Evolutionary conservation across 768 basidiomycete species (phyloP).

Genomic region (Amanita pallidorosea): DNA sequence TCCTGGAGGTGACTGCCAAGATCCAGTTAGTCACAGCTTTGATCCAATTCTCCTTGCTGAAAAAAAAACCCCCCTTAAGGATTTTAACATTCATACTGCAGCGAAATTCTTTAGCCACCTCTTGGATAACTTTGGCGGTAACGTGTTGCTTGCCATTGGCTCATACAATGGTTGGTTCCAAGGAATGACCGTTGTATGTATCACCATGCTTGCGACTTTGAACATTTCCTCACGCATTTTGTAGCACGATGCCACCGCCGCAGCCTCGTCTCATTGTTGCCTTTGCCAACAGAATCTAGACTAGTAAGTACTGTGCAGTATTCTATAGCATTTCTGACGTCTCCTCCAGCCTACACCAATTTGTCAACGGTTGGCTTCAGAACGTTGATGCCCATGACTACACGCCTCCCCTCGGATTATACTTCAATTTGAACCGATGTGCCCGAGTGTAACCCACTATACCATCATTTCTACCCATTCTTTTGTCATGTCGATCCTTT

Average conservation of each 20-base stretch:
- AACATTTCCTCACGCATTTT: slow-evolving; percentile 2
- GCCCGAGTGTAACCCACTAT: not conserved
- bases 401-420: slow-evolving; percentile 42
- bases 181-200: slow-evolving; percentile 47
- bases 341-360: slow-evolving; percentile 46
- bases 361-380: slow-evolving; percentile 63
- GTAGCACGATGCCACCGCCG: slow-evolving; percentile 48
- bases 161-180: slow-evolving; percentile 66
- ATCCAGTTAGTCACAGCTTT: slow-evolving; percentile 24
- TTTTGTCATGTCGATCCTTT: not conserved
- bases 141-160: slow-evolving; percentile 51
- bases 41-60: not conserved
- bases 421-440: slow-evolving; percentile 52
- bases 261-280: slow-evolving; percentile 44
- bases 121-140: slow-evolving; percentile 36
- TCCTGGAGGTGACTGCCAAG: slow-evolving; percentile 33
- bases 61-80: slow-evolving; percentile 20
- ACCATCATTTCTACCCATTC: not conserved
- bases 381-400: slow-evolving; percentile 40
- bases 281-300: slow-evolving; percentile 78
- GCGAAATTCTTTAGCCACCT: slow-evolving; percentile 47
- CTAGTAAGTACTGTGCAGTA: slow-evolving; percentile 42
- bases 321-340: slow-evolving; percentile 4
- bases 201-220: not conserved
- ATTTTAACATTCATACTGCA: slow-evolving; percentile 64